phyloP scores from a whole-genome alignment of 2,329 filamentous ascomycete species.

The Acarospora socialis region DNA sequence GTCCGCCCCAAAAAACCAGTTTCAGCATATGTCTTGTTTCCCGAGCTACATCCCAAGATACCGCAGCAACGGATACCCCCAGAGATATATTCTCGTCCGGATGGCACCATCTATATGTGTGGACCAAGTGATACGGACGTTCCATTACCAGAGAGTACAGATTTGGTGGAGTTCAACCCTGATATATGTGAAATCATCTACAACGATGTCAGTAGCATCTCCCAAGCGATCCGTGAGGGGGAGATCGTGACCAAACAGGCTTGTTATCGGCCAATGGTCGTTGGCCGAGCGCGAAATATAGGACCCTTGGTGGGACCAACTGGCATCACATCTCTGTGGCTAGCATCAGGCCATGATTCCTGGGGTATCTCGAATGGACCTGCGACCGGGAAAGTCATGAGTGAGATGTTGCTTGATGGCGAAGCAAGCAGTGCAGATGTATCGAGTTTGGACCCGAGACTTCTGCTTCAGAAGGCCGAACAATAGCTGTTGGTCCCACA shows the following conservation, averaged over 20 bases:
- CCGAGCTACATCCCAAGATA: slow-evolving; percentile 3
- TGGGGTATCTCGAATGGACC: slow-evolving; percentile 5
- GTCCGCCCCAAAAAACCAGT: slow-evolving; percentile 1
- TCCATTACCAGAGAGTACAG: slow-evolving; percentile 2
- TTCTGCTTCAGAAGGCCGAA: too few relatives aligned
- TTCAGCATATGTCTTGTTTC: slow-evolving; percentile 2
- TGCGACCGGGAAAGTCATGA: slow-evolving; percentile 3
- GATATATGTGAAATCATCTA: too few relatives aligned
- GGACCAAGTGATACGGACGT: slow-evolving; percentile 1
- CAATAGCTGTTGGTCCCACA: too few relatives aligned
- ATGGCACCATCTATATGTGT: slow-evolving; percentile 3
- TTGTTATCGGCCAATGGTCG: slow-evolving; percentile 2
- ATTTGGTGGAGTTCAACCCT: too few relatives aligned
- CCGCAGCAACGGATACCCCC: slow-evolving; percentile 4
- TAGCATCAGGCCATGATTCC: slow-evolving; percentile 4
- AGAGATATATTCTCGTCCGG: slow-evolving; percentile 4
- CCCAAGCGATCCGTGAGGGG: background rate
- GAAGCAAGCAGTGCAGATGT: too few relatives aligned
- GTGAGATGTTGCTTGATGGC: slow-evolving; percentile 2
- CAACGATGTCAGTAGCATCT: background rate
- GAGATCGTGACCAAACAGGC: slow-evolving; percentile 1
- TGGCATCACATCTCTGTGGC: slow-evolving; percentile 2
- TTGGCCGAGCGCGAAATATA: slow-evolving; percentile 1
- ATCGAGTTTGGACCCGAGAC: too few relatives aligned
- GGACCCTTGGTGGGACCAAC: slow-evolving; percentile 5